Evolutionary conservation across 2,329 filamentous ascomycete genomes (phyloP).

Genomic region (Claviceps digitariae): DNA sequence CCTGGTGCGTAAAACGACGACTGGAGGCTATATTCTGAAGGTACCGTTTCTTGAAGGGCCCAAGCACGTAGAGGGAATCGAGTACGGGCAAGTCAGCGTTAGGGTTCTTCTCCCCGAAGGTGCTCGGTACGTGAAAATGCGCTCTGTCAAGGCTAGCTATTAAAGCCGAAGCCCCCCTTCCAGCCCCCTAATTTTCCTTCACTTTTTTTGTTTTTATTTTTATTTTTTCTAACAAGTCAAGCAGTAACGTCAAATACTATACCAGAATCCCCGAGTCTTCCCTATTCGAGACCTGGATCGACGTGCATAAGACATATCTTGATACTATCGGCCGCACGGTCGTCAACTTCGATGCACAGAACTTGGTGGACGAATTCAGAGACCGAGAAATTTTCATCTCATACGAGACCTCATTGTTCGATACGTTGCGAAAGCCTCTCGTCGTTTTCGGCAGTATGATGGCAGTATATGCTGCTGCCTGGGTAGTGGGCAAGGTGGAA

Average conservation of each 20-base stretch:
- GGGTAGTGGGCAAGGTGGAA: conserved; percentile 65
- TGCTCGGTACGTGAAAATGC: conserved; percentile 49
- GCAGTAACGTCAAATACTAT: conserved; percentile 64
- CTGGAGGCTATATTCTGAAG: conserved; percentile 69
- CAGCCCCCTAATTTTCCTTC: not conserved
- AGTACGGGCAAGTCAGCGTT: conserved; percentile 69
- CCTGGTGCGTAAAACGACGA: conserved; percentile 55
- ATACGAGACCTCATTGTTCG: conserved; percentile 68
- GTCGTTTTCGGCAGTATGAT: conserved; percentile 64
- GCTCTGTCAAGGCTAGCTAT: not conserved
- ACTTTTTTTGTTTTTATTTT: not conserved
- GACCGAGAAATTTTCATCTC: conserved; percentile 73
- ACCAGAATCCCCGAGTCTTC: conserved; percentile 55
- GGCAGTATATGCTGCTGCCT: conserved; percentile 60
- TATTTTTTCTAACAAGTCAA: conserved; percentile 22
- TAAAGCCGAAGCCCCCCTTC: not conserved
- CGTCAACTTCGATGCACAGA: conserved; percentile 66
- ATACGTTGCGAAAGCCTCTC: conserved; percentile 73
- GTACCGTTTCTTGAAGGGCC: conserved; percentile 91
- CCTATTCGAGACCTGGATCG: conserved; percentile 44
- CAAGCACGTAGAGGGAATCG: conserved; percentile 69
- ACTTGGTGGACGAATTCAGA: conserved; percentile 81
- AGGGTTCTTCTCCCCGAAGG: conserved; percentile 85
- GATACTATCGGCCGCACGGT: conserved; percentile 83
- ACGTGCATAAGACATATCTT: conserved; percentile 76